Evolutionary conservation across 495 filamentous ascomycete genomes (phyloP).

Genomic region (Massariosphaeria phaeospora): DNA sequence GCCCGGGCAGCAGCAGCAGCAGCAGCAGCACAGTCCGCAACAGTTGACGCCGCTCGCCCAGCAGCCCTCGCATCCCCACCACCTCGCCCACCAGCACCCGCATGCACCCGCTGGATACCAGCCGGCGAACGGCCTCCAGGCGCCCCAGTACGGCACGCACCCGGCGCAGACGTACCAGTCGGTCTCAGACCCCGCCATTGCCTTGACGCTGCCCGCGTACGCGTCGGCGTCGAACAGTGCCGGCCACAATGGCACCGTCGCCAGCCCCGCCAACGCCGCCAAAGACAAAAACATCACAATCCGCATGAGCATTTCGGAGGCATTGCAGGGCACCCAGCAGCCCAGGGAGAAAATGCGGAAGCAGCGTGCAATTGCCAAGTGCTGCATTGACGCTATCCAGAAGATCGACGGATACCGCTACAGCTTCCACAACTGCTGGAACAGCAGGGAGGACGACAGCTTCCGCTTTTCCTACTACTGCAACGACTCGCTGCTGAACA

Average conservation of each 20-base stretch:
- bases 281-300: conserved; percentile 13
- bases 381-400: conserved; percentile 31
- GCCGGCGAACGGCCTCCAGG: conserved; percentile 17
- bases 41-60: background rate
- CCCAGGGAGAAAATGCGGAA: conserved; percentile 33
- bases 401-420: conserved; percentile 33
- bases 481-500: conserved; percentile 37
- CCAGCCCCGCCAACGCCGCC: background rate
- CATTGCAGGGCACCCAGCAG: conserved; percentile 21
- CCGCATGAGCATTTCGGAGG: conserved; percentile 31
- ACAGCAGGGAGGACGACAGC: conserved; percentile 34
- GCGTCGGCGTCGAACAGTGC: background rate
- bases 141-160: conserved; percentile 19
- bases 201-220: conserved; percentile 17
- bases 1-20: background rate
- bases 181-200: conserved; percentile 20
- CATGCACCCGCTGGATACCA: conserved; percentile 28
- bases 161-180: conserved; percentile 11
- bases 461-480: conserved; percentile 37
- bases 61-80: conserved; percentile 4
- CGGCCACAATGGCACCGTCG: background rate
- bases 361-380: conserved; percentile 35
- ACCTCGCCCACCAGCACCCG: background rate
- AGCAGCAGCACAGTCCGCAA: background rate
- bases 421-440: conserved; percentile 38